These are phyloP conservation scores for Macrolepiota albuminosa DNA, from an alignment of 768 basidiomycete species.

Conservation along the genomic window DNA sequence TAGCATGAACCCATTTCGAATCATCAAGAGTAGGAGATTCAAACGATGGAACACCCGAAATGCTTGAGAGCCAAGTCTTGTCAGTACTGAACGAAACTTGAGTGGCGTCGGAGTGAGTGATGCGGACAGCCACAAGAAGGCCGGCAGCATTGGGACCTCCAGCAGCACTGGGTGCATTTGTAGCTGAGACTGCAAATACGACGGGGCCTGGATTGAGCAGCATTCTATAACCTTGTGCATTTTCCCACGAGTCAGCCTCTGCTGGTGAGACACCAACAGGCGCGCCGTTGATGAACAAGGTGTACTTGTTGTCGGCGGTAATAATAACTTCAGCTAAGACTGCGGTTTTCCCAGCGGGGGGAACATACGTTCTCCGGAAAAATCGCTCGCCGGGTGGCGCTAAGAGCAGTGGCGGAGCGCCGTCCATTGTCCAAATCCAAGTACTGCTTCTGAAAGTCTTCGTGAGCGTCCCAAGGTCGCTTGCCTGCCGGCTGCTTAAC, in stretches of 20 bases:
- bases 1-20: constrained; percentile 9
- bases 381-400: constrained; percentile 7
- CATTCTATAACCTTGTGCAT: constrained; percentile 12
- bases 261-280: constrained; percentile 5
- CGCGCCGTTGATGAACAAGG: constrained; percentile 10
- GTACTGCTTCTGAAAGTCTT: constrained; percentile 3
- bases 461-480: constrained; percentile 5
- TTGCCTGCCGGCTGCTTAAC: constrained; percentile 2
- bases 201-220: constrained; percentile 10
- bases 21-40: constrained; percentile 10
- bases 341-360: constrained; percentile 9
- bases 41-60: constrained; percentile 2
- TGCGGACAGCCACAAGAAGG: constrained; percentile 11
- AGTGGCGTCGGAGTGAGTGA: constrained; percentile 12
- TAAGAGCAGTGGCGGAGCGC: not conserved
- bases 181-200: constrained; percentile 11
- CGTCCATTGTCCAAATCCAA: constrained; percentile 15
- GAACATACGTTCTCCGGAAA: constrained; percentile 10
- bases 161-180: constrained; percentile 2
- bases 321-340: constrained; percentile 11
- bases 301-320: constrained; percentile 10
- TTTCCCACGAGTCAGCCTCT: constrained; percentile 5
- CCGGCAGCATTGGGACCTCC: constrained; percentile 9
- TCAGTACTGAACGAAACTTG: constrained; percentile 7
- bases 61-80: constrained; percentile 5